Base-by-base conservation (phyloP, 345 rosid species). In the Aegle marmelos region DNA sequence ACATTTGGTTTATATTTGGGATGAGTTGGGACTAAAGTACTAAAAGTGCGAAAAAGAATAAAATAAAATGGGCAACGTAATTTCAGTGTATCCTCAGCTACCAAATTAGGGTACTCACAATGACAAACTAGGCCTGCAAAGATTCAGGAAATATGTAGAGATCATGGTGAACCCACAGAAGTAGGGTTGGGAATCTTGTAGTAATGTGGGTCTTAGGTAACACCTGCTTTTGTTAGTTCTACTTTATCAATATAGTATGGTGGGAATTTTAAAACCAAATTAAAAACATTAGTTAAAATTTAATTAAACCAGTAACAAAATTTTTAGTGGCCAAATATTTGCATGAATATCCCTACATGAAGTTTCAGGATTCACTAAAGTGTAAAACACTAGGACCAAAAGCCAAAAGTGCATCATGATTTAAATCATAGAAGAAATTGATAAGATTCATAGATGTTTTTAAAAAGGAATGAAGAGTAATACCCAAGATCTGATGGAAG, bases 401-500 rank as follows among this genome's bases (percentile, higher is more conserved):
- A 11, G 50, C 50, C 6, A 4, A 25, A 66, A 45, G 17, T 66
- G 28, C 54, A 54, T 56, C 21, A 39, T 17, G 28, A 76, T 63
- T 67, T 31, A 1, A 7, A 39, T 4, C 1, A 36, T 34, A 75
- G n/a, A 34, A 27, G 27, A 41, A 6, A 16, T 22, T 61, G 48
- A 11, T 65, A 21, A 36, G 25, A 64, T 17, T n/a, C n/a, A n/a
- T 7, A 69, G 69, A 56, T 39, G 56, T 21, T 17, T 48, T n/a
- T 28, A 14, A 21, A 45, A n/a, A 71, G 68, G 21, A 21, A 70
- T 74, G 37, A 22, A 64, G 65, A 80, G 34, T 76, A 76, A 82
- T 89, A 96, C 99, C 98, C 94, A 45, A 96, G 94, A 85, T 92
- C 95, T 77, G 97, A 70, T 63, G 98, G 97, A 79, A 96, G 97